Base-by-base conservation (phyloP, 768 basidiomycete genomes). In the Mycena polygramma region DNA sequence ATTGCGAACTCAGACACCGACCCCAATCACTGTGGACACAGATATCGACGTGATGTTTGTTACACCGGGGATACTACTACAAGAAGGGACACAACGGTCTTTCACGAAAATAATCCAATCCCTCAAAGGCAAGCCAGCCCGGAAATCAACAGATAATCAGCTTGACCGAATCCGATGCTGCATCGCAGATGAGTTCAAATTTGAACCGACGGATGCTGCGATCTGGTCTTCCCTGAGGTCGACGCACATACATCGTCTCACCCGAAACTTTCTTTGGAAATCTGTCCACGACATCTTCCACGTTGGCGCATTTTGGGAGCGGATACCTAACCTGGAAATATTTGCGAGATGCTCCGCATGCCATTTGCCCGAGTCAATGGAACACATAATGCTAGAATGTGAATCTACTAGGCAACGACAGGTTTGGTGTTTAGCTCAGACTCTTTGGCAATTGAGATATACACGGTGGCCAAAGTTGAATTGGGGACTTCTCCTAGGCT, bases 21-120 rank as follows among this genome's bases (percentile, higher is more conserved):
- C 48, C 4, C n/a, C 48, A 20, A 22, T 9, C 9, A 57, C 30
- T 37, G 14, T 36, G 19, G 54, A 55, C 36, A 36, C 54, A 1
- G 54, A 55, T 37, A 26, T 37, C 10, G 54, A 55, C 10, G 35
- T 55, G 2, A 55, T 37, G 15, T 55, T 55, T 55, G 54, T 55
- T 37, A 55, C 30, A 1, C 35, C 54, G 10, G 54, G 54, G 10
- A 37, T 37, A 15, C 54, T 1, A 37, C 19, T 55, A 35, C 36
- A 17, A 37, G 54, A 37, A 55, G 54, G 54, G 7, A 55, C 54
- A 0, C 54, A 55, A 20, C 35, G 36, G 6, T 55, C 54, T n/a
- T 55, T 55, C 13, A 55, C 54, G 6, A 30, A 30, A 6, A 30
- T 30, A 30, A 30, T 30, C 2, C 30, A 30, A 6, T 30, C 30